Evolutionary conservation across 768 basidiomycete genomes (phyloP).

Genomic region (Pholiota microspora): DNA sequence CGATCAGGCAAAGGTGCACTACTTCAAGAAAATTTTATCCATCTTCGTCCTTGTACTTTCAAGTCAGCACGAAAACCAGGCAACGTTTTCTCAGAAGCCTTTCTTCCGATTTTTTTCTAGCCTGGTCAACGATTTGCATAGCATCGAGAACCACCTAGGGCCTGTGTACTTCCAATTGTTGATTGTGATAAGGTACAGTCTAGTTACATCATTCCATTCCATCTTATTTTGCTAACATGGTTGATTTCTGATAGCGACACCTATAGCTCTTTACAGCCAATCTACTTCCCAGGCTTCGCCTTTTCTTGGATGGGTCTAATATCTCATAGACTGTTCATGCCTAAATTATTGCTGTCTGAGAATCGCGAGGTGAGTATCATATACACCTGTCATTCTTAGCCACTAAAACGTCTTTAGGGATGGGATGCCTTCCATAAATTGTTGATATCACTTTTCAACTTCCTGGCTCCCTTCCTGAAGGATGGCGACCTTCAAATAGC

Average conservation of each 20-base stretch:
- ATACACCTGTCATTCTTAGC: not conserved
- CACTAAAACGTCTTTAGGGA: constrained; percentile 45
- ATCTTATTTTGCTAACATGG: constrained; percentile 14
- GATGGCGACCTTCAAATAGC: constrained; percentile 77
- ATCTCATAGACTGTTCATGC: constrained; percentile 97
- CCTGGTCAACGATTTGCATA: constrained; percentile 86
- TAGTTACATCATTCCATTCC: not conserved
- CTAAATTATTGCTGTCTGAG: constrained; percentile 83
- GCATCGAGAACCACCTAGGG: constrained; percentile 82
- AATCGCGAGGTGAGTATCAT: constrained; percentile 72
- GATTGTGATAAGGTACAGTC: constrained; percentile 76
- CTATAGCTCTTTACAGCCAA: constrained; percentile 93
- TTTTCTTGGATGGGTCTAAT: constrained; percentile 98
- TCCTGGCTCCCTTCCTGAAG: constrained; percentile 88
- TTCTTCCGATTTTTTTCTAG: constrained; percentile 99
- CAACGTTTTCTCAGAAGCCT: constrained; percentile 92
- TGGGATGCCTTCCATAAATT: constrained; percentile 97
- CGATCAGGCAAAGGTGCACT: constrained; percentile 94
- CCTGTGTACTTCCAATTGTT: constrained; percentile 88
- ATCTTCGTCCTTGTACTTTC: constrained; percentile 96
- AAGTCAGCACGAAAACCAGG: constrained; percentile 93
- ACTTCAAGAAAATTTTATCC: constrained; percentile 94
- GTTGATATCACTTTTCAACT: constrained; percentile 91
- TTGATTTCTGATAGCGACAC: constrained; percentile 65
- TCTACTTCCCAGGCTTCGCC: constrained; percentile 95